A percentile compares a stretch with the other conserved stretches of the same genome.
phyloP scores from a whole-genome alignment of 2,329 filamentous ascomycete genomes.

The Geosmithia morbida region DNA sequence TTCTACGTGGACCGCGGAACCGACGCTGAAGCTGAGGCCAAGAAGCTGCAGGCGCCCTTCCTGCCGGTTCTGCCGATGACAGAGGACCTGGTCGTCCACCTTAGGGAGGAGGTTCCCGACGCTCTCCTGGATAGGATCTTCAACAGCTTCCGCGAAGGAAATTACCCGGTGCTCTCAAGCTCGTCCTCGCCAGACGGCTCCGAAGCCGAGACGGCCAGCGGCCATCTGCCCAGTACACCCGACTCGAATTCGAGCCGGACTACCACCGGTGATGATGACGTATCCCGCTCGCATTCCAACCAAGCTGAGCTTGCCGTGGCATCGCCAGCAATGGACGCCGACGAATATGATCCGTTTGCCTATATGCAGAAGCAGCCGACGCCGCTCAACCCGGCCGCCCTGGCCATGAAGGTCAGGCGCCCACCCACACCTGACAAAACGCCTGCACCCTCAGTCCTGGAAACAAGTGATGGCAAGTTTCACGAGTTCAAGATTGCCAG shows the following conservation, averaged over 20 bases:
- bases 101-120: conserved; percentile 28
- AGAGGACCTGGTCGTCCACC: conserved; percentile 42
- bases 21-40: conserved; percentile 14
- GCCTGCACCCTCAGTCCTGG: conserved; percentile 18
- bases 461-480: conserved; percentile 21
- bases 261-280: background rate
- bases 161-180: conserved; percentile 11
- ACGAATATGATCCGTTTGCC: conserved; percentile 34
- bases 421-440: conserved; percentile 29
- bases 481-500: conserved; percentile 25
- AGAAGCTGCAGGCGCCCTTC: conserved; percentile 10
- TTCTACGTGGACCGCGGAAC: conserved; percentile 24
- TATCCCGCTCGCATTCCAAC: background rate
- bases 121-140: conserved; percentile 30
- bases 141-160: conserved; percentile 21
- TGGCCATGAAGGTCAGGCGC: conserved; percentile 13
- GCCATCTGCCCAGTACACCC: conserved; percentile 12
- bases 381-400: conserved; percentile 2
- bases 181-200: conserved; percentile 8
- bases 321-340: conserved; percentile 8
- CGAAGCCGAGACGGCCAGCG: conserved; percentile 6
- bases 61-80: conserved; percentile 33
- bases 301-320: background rate
- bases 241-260: conserved; percentile 5
- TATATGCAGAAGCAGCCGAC: conserved; percentile 14